Evolutionary conservation across 495 filamentous ascomycete genomes (phyloP).

Genomic region (Talaromyces wortmannii): DNA sequence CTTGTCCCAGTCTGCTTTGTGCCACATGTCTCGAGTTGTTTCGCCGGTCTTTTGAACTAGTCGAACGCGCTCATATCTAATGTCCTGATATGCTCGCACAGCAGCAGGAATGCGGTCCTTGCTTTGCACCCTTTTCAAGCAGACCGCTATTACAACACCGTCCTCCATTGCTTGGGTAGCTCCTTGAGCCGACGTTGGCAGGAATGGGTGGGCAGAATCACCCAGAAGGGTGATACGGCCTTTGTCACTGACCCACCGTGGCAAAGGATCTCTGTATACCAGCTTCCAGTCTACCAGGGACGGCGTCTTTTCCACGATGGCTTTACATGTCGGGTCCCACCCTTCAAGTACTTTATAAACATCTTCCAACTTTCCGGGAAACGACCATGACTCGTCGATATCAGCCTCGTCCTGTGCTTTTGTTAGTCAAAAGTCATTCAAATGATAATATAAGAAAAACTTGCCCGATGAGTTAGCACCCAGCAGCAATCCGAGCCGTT

Average conservation of each 20-base stretch:
- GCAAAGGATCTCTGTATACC: conserved; percentile 61
- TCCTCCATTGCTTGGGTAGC: conserved; percentile 71
- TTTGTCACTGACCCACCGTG: conserved; percentile 54
- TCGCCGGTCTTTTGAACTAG: conserved; percentile 51
- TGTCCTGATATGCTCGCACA: conserved; percentile 40
- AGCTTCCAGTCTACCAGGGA: conserved; percentile 66
- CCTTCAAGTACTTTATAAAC: conserved; percentile 45
- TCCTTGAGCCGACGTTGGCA: conserved; percentile 66
- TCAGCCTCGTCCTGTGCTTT: conserved; percentile 40
- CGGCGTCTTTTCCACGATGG: conserved; percentile 53
- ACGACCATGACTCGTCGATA: conserved; percentile 60
- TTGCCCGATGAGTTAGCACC: conserved; percentile 57
- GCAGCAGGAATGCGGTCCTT: conserved; percentile 25
- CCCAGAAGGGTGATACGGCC: conserved; percentile 58
- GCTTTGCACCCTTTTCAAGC: conserved; percentile 48
- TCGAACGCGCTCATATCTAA: conserved; percentile 46
- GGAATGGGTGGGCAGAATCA: conserved; percentile 67
- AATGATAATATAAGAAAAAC: background rate
- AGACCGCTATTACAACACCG: conserved; percentile 58
- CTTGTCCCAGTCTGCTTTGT: conserved; percentile 50
- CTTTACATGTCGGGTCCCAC: conserved; percentile 58
- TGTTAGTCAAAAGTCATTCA: background rate
- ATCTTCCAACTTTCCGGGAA: conserved; percentile 56
- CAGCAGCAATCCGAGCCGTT: conserved; percentile 60
- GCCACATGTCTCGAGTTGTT: conserved; percentile 46